Conservation (phyloP, 306 rosid species). For the Spatholobus suberectus region DNA sequence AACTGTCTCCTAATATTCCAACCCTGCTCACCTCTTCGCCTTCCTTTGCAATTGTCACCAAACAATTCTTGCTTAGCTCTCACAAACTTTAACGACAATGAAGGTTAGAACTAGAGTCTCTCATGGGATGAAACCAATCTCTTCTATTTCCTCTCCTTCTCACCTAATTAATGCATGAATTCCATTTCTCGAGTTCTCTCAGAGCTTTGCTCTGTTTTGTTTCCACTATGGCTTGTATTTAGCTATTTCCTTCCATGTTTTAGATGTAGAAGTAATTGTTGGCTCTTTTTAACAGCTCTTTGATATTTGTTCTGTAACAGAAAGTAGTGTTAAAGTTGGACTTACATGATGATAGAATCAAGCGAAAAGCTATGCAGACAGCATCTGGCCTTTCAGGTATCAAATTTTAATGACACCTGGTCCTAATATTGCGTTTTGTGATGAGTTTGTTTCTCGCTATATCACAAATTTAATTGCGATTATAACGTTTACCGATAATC, state of each 20-base stretch:
- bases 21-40: too few species aligned
- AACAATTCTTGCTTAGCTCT: background rate
- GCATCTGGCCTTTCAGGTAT: slow-evolving; percentile 59
- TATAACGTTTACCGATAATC: too few species aligned
- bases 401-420: too few species aligned
- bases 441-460: background rate
- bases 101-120: background rate
- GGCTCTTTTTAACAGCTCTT: background rate
- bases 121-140: background rate
- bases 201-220: background rate
- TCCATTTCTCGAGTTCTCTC: too few species aligned
- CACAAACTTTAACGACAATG: background rate
- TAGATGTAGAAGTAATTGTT: background rate
- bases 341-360: slow-evolving; percentile 44
- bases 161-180: background rate
- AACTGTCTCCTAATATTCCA: background rate
- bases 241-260: background rate
- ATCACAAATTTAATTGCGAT: background rate
- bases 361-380: slow-evolving; percentile 57
- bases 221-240: background rate
- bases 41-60: background rate
- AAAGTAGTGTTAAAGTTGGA: slow-evolving; percentile 54
- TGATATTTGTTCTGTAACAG: slow-evolving; percentile 40
- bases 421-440: too few species aligned
- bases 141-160: background rate